Evolutionary conservation across 2,329 filamentous ascomycete genomes (phyloP), one percentile per base, ranked within the genome.

Genomic region (Colletotrichum ledebouriae): DNA sequence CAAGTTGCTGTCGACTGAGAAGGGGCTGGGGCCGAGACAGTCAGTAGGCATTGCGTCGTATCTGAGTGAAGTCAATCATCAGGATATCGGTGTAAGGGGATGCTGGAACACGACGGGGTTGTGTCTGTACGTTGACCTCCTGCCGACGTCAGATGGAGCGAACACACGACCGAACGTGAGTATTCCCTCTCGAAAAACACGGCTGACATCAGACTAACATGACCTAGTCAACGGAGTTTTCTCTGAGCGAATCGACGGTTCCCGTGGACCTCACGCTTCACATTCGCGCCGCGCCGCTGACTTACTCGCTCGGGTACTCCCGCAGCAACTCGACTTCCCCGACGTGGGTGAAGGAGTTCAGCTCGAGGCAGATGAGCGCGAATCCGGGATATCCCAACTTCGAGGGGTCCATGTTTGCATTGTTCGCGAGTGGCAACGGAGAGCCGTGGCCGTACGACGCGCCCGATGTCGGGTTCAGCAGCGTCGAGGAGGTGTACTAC

Each of bases 21-120:
- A 65, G 13, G 64, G 61, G 2, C 52, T 76, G 2, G 72, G 71
- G 1, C 63, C 69, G 2, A 61, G 66, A 3, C 73, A 76, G 41
- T 72, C 73, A 6, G 64, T 76, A 3, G 75, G 75, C 0, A 70
- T 77, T 15, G 73, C 75, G 6, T 68, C 73, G 6, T 77, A 76
- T 33, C 67, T 74, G 6, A 74, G 71, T 25, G 75, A 76, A 25
- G 59, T 70, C 6, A 71, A 71, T 15, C 75, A 75, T 20, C 73
- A 76, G 12, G 74, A 76, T 34, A 70, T 77, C 37, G 72, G 73
- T 0, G 67, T 76, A 7, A 70, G 73, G 17, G 75, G 75, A 0
- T 77, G 75, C 17, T 64, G 66, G 17, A 68, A 72, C 15, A 47
- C 67, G 13, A 71, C 69, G 2, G 72, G 74, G 2, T 22, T 73